Evolutionary conservation across 768 basidiomycete species (phyloP), one percentile per base, ranked within the genome.

Genomic region (Leucocoprinus birnbaumii): DNA sequence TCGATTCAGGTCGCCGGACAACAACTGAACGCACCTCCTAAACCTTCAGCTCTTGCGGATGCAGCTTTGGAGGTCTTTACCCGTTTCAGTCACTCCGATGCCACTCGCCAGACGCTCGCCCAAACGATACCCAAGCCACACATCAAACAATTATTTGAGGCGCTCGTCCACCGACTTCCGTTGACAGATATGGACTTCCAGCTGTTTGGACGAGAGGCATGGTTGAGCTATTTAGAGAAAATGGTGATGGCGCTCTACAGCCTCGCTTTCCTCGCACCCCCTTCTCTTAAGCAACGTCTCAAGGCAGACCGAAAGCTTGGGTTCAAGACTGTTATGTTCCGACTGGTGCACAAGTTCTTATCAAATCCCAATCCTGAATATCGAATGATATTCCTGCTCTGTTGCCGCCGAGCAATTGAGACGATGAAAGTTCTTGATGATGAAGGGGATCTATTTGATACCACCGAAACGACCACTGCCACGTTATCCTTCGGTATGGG

Each of bases 401-500:
- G 80, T 44, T 77, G 84, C 40, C 80, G 86, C 55, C 78, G 91
- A 58, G 83, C 83, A 6, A 74, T 91, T 31, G 91, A 94, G 67
- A 76, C 87, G 2, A 76, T 91, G 78, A 91, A 90, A 66, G 70
- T 90, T 34, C 71, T 94, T 53, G 91, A 94, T 65, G 87, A 85
- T 59, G 84, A 76, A 9, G 81, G 83, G 60, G 91, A 93, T 64
- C 75, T 80, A 35, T 88, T 90, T 59, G 90, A 91, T 63, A 82
- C 88, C 62, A 75, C 84, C 2, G 83, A 86, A 59, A 68, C 83
- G 18, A 72, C 77, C 16, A 74, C 74, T 47, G 79, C 89, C 3
- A 80, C 82, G 3, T 76, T 93, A 48, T 76, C 87, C 3, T 93
- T 91, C 65, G 91, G 90, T n/a, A 88, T 93, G 80, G 91, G 89